These are phyloP conservation scores for Eremothecium gossypii DNA, from an alignment of 1,139 yeast genomes.

Conservation along the genomic window DNA sequence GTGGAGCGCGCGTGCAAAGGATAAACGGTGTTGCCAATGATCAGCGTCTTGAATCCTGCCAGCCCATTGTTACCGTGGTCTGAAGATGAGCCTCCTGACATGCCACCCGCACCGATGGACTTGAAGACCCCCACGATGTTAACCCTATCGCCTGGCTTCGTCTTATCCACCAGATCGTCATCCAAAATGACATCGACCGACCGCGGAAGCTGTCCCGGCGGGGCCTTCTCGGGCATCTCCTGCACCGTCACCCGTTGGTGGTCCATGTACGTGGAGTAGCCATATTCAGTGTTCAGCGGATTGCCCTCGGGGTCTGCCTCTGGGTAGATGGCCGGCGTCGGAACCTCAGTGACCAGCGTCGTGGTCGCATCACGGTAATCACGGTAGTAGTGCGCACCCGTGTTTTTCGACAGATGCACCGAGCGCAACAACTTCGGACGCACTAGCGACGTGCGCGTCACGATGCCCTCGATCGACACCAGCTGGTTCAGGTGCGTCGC, in stretches of 20 bases:
- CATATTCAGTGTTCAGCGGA: conserved; percentile 82
- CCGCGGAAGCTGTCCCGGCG: conserved; percentile 95
- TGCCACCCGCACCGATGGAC: conserved; percentile 72
- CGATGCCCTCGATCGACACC: conserved; percentile 91
- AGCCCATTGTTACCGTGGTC: conserved; percentile 37
- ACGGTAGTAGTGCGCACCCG: conserved; percentile 78
- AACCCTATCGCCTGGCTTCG: conserved; percentile 94
- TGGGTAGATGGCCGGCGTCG: conserved; percentile 86
- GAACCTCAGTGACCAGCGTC: conserved; percentile 53
- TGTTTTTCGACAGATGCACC: conserved; percentile 85
- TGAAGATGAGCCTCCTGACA: conserved; percentile 21
- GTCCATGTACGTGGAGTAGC: conserved; percentile 85
- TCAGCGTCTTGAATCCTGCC: conserved; percentile 68
- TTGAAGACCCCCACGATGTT: conserved; percentile 92
- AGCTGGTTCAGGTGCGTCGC: conserved; percentile 70
- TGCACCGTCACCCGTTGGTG: conserved; percentile 91
- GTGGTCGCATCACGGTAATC: conserved; percentile 93
- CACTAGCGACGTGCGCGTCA: conserved; percentile 85
- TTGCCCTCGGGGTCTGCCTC: conserved; percentile 90
- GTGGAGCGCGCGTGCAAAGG: conserved; percentile 82
- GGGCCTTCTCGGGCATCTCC: conserved; percentile 98
- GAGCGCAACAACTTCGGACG: conserved; percentile 88
- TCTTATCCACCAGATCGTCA: conserved; percentile 85
- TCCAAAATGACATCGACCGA: conserved; percentile 85
- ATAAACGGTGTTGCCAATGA: conserved; percentile 82